phyloP scores from a whole-genome alignment of 768 basidiomycete genomes.

The Tricholoma saponaceum region DNA sequence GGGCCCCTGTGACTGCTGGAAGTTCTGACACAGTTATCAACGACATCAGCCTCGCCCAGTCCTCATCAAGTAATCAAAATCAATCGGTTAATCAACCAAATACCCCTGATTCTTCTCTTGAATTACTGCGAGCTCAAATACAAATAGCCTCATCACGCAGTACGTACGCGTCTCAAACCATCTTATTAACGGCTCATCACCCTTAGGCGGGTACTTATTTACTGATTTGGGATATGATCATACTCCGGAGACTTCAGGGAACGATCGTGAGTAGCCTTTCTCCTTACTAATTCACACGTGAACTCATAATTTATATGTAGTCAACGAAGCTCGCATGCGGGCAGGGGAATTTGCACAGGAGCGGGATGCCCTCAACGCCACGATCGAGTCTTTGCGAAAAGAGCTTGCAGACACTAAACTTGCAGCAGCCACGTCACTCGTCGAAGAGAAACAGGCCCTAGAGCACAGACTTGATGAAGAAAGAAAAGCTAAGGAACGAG shows the following conservation, averaged over 20 bases:
- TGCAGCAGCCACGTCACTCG: conserved; percentile 77
- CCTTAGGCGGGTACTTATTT: too few species aligned
- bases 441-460: conserved; percentile 84
- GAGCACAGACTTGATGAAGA: conserved; percentile 85
- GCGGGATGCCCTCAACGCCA: conserved; percentile 66
- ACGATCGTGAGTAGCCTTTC: conserved; percentile 62
- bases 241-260: conserved; percentile 85
- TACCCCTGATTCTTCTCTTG: too few species aligned
- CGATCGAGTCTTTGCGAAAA: conserved; percentile 61
- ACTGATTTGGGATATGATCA: too few species aligned
- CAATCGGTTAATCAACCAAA: too few species aligned
- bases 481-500: conserved; percentile 83
- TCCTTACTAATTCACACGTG: conserved; percentile 3
- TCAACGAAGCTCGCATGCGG: conserved; percentile 92
- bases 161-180: too few species aligned
- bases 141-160: too few species aligned
- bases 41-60: too few species aligned
- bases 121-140: too few species aligned
- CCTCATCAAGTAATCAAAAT: too few species aligned
- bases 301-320: conserved; percentile 30
- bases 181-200: too few species aligned
- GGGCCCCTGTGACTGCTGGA: too few species aligned
- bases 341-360: conserved; percentile 86
- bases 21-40: too few species aligned
- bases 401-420: conserved; percentile 77